Conservation (phyloP, 2,329 filamentous ascomycete genomes). For the Diatrype stigma region DNA sequence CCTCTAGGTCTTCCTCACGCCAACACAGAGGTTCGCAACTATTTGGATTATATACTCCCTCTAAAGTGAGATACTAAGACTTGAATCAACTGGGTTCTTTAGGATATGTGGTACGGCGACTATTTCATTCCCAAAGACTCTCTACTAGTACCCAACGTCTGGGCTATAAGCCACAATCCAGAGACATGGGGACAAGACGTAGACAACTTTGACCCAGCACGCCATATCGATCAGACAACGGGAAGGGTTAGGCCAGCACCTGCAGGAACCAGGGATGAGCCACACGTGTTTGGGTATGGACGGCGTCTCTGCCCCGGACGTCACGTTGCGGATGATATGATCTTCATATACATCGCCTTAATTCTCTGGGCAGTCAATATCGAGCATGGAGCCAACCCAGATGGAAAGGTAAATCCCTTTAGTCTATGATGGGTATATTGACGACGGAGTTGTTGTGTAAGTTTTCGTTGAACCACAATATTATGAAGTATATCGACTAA, state of each 20-base stretch:
- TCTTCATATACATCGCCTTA: not conserved
- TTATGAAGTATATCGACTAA: not conserved
- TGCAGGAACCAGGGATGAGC: not conserved
- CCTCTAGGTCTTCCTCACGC: not conserved
- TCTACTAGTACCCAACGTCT: not conserved
- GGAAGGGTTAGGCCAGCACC: not conserved
- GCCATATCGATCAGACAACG: not conserved
- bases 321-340: not conserved
- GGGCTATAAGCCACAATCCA: not conserved
- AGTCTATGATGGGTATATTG: not conserved
- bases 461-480: not conserved
- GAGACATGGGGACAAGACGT: not conserved
- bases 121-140: not conserved
- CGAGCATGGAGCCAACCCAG: not conserved
- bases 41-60: not conserved
- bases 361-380: not conserved
- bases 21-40: not conserved
- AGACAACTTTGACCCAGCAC: not conserved
- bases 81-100: not conserved
- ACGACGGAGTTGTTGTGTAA: not conserved
- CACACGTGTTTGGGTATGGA: not conserved
- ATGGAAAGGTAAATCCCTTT: not conserved
- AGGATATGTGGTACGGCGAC: not conserved
- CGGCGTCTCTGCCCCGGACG: not conserved
- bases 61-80: not conserved